Base-by-base conservation (phyloP, 1,139 yeast species). In the Pichia sp. region DNA sequence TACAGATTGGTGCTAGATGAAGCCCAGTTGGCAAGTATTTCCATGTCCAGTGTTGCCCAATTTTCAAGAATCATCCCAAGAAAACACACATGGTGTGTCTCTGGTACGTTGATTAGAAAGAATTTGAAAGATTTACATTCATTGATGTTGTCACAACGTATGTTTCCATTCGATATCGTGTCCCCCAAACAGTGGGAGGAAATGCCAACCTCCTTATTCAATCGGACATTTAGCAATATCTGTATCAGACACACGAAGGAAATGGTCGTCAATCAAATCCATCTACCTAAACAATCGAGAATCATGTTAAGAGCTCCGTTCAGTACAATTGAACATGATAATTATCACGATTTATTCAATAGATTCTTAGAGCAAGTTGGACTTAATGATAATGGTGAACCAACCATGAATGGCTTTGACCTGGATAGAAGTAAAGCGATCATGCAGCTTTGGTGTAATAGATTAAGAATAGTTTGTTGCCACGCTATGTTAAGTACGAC, bases 51-150 rank as follows among this genome's bases (percentile, higher is more conserved):
- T 43, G 89, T 94, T 2, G 89, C 95, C 22, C 81, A 79, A 53
- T 87, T 89, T 49, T 90, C 96, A 0, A 72, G 87, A 3, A 69
- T 86, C 35, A 79, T 93, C 21, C 95, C 96, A 4, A 71, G 96
- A 45, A 77, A 80, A 45, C 97, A 93, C 67, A 81, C 96, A 0
- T 93, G 98, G 98, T 96, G 96, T 8, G 96, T 90, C 0, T 86
- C 96, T 0, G 99, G 99, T 7, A 93, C 99, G 0, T 96, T 98
- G 0, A 85, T 90, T 11, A 79, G 81, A 53, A 79, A 78, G 54
- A 72, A 77, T 40, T 67, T 87, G 49, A 68, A 70, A 40, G 96
- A 91, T 65, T 69, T 90, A 47, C 81, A 77, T 46, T 85, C 96
- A 0, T 73, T 89, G 8, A 63, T 90, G 34, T 74, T 79, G 17